A percentile compares a stretch with the other conserved stretches of the same genome.
Evolutionary conservation across 2,329 filamentous ascomycete genomes (phyloP).

Genomic region (Parastagonospora avenae): DNA sequence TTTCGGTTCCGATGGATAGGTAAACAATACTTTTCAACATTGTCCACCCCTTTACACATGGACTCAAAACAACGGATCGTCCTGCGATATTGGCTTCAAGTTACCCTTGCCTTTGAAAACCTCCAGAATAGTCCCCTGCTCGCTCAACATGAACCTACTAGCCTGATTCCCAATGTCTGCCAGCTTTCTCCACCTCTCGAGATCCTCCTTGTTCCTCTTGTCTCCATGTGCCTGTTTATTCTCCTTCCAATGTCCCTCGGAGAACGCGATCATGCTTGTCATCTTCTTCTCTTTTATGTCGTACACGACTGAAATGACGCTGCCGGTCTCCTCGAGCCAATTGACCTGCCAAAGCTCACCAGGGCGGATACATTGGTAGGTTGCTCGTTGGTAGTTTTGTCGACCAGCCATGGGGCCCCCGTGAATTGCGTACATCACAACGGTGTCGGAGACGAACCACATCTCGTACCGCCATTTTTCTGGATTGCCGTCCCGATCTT

Average conservation of each 20-base stretch:
- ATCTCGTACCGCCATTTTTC: conserved; percentile 67
- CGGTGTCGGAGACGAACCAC: conserved; percentile 62
- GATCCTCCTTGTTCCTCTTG: conserved; percentile 58
- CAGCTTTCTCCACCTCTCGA: conserved; percentile 58
- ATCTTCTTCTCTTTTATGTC: conserved; percentile 58
- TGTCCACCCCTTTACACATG: too few relatives aligned
- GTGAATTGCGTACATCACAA: conserved; percentile 64
- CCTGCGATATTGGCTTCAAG: conserved; percentile 51
- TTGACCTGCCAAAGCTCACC: conserved; percentile 66
- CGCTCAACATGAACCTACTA: conserved; percentile 58
- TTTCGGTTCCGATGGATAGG: conserved; percentile 1
- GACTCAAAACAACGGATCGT: conserved; percentile 23
- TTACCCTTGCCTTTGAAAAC: conserved; percentile 57
- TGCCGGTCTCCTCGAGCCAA: conserved; percentile 66
- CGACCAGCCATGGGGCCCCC: conserved; percentile 60
- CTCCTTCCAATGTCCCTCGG: conserved; percentile 61
- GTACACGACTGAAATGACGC: conserved; percentile 61
- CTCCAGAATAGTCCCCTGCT: conserved; percentile 60
- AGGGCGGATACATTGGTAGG: conserved; percentile 63
- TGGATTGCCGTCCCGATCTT: conserved; percentile 54
- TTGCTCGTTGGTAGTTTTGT: conserved; percentile 59
- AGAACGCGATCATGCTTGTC: conserved; percentile 60
- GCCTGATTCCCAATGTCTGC: conserved; percentile 57
- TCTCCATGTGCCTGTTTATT: conserved; percentile 59
- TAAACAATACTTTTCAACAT: not conserved